Evolutionary conservation across 352 stramenopile species (phyloP), one percentile per base, ranked within the genome.

Genomic region (Phytophthora meadii): DNA sequence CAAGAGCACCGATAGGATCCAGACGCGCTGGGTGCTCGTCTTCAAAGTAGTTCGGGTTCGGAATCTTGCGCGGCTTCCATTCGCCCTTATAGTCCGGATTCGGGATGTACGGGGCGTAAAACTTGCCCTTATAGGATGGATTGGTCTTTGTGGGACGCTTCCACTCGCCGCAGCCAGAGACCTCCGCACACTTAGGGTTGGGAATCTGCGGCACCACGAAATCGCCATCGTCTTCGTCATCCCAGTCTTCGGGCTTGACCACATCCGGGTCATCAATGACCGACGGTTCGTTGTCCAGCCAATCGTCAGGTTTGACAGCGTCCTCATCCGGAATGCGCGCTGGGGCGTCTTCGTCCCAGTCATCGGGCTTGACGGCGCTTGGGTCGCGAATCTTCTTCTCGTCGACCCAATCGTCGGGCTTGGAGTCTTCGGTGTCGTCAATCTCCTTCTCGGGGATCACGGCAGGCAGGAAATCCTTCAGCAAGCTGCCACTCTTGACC

Each of bases 341-440:
- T 0, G 95, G 95, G 0, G 85, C 90, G 10, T 96, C 84, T 66
- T 98, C 95, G 61, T 98, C 93, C 95, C 95, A 98, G 61, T 98
- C 91, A 7, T 94, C 87, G 0, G 95, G 95, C 70, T 98, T 98
- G 19, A 72, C 77, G 2, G 87, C 93, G 6, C 78, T 76, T 7
- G 90, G 91, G 66, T 98, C 94, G 25, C 77, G 79, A 30, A 98
- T 98, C 62, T 92, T 80, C 25, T 87, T 70, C 12, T 87, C 84
- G 47, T 98, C 90, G 9, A 96, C 94, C 92, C 95, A 99, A 65
- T 98, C 92, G 4, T 78, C 70, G 9, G 96, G 96, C 77, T 98
- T 98, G 10, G 59, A 69, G 76, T 99, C 95, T 17, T 84, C 76
- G 19, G 87, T 83, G 67, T 98, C 95, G 46, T 97, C 92, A 27